These are phyloP conservation scores for Nannochloropsis granulata DNA, from an alignment of 108 stramenopile species.

Conservation along the genomic window DNA sequence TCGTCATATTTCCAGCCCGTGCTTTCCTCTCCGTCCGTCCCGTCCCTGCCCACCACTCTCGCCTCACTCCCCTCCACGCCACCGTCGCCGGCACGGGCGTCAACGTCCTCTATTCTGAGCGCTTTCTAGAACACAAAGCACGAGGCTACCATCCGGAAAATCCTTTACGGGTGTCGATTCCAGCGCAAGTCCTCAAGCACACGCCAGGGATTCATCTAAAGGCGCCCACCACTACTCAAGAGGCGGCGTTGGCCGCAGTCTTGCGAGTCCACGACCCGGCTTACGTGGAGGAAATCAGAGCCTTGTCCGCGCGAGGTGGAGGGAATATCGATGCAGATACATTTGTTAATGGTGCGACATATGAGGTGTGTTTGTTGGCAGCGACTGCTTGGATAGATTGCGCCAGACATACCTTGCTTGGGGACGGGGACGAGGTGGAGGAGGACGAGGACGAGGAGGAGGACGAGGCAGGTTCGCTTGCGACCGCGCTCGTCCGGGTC, in stretches of 20 bases:
- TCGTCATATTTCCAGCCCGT: no score
- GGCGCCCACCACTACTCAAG: neutral
- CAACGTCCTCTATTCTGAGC: neutral
- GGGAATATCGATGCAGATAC: constrained; percentile 17
- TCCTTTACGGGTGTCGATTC: neutral
- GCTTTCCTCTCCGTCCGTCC: no score
- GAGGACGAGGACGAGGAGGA: neutral
- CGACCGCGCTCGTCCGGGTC: neutral
- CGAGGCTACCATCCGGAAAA: neutral
- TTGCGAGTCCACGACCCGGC: constrained; percentile 1
- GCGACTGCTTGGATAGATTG: constrained; percentile 22
- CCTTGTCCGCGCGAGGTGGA: constrained; percentile 3
- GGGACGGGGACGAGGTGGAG: neutral
- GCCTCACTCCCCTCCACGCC: no score
- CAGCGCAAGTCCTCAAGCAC: neutral
- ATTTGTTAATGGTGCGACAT: neutral
- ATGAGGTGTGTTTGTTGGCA: constrained; percentile 16
- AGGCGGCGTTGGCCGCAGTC: neutral
- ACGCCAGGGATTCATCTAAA: neutral
- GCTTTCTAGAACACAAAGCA: neutral
- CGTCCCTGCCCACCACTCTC: no score
- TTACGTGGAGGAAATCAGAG: constrained; percentile 6
- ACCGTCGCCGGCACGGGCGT: neutral
- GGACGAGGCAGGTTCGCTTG: neutral
- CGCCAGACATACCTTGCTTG: neutral